phyloP scores from a whole-genome alignment of 2,329 filamentous ascomycete species.

The Bipolaris zeicola region DNA sequence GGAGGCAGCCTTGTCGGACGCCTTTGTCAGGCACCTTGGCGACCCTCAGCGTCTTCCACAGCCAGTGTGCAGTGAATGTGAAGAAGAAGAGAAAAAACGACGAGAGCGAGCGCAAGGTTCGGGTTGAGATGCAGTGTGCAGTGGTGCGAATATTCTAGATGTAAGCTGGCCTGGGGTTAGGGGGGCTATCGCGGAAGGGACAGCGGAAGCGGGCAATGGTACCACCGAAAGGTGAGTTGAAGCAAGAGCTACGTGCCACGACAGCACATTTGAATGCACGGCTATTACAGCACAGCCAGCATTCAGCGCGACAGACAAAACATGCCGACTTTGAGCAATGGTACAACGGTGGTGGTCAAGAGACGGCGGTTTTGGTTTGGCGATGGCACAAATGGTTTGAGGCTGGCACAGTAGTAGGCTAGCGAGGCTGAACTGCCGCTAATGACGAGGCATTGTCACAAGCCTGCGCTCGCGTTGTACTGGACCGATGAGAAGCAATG shows the following conservation, averaged over 20 bases:
- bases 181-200: constrained; percentile 13
- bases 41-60: constrained; percentile 1
- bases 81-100: background rate
- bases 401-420: constrained; percentile 1
- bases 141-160: constrained; percentile 11
- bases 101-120: background rate
- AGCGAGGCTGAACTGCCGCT: background rate
- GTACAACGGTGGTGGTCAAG: constrained; percentile 7
- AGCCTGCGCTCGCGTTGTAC: constrained; percentile 4
- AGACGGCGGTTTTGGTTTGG: constrained; percentile 18
- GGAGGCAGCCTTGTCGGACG: constrained; percentile 20
- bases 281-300: constrained; percentile 6
- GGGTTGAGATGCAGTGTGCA: constrained; percentile 1
- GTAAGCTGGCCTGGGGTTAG: constrained; percentile 9
- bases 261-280: constrained; percentile 5
- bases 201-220: constrained; percentile 18
- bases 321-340: constrained; percentile 2
- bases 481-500: background rate
- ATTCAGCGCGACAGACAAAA: constrained; percentile 1
- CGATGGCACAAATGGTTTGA: constrained; percentile 3
- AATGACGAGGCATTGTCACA: constrained; percentile 1
- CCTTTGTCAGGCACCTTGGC: constrained; percentile 24
- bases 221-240: constrained; percentile 9
- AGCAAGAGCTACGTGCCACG: constrained; percentile 18
- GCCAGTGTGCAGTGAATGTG: background rate